Conservation (phyloP, 1,139 yeast genomes). For the Lodderomyces theae region DNA sequence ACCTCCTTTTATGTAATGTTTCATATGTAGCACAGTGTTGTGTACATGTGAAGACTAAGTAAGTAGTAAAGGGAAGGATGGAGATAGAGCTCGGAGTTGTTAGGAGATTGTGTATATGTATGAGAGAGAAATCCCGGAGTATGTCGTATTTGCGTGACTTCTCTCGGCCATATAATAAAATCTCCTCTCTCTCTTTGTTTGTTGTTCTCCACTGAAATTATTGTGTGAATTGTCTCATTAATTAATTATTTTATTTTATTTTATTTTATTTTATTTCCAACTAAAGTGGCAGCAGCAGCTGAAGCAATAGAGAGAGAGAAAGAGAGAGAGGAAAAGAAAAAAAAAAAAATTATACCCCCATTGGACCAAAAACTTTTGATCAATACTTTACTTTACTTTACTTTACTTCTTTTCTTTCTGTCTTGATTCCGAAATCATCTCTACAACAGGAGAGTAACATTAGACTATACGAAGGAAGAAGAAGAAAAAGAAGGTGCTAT, state of each 20-base stretch:
- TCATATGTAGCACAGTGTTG: too few relatives aligned
- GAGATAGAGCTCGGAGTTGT: too few relatives aligned
- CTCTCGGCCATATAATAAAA: too few relatives aligned
- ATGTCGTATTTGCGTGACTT: neutral
- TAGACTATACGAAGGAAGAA: neutral
- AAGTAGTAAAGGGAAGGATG: too few relatives aligned
- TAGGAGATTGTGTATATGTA: neutral
- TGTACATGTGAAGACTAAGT: too few relatives aligned
- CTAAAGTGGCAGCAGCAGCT: too few relatives aligned
- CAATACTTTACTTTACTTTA: too few relatives aligned
- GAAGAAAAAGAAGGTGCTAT: neutral
- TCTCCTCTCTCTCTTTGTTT: too few relatives aligned
- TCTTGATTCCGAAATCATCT: neutral
- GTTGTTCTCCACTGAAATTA: neutral
- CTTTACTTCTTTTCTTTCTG: neutral
- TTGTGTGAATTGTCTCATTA: conserved; percentile 1
- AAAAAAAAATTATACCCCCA: neutral
- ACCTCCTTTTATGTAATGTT: too few relatives aligned
- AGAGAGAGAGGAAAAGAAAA: neutral
- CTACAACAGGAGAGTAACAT: neutral
- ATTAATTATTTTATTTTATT: neutral
- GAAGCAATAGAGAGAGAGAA: too few relatives aligned
- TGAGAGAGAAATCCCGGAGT: neutral
- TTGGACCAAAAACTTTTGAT: too few relatives aligned
- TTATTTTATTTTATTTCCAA: too few relatives aligned